Evolutionary conservation across 164 flowering plant species (phyloP).

Genomic region (Annona squamosa): DNA sequence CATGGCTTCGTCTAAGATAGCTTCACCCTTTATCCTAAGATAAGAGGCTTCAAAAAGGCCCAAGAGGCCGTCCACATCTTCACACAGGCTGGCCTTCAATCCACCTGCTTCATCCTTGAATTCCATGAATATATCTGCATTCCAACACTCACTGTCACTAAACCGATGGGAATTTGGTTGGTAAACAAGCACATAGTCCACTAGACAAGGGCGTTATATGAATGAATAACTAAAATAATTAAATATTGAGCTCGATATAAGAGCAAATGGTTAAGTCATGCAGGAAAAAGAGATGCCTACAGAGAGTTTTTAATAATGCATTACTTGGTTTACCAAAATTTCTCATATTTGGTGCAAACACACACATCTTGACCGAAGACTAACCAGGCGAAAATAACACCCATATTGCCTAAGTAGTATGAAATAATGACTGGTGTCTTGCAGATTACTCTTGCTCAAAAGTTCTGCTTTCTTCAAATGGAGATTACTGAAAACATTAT

Average conservation of each 20-base stretch:
- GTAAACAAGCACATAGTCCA: too few relatives aligned
- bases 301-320: too few relatives aligned
- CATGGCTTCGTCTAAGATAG: conserved; percentile 20
- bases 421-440: neutral
- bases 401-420: neutral
- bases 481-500: neutral
- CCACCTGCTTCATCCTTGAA: conserved; percentile 2
- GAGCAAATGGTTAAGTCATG: too few relatives aligned
- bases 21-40: conserved; percentile 17
- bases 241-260: too few relatives aligned
- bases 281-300: too few relatives aligned
- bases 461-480: neutral
- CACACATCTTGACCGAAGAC: neutral
- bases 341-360: too few relatives aligned
- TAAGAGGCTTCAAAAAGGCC: conserved; percentile 23
- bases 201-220: too few relatives aligned
- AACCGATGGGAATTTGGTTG: neutral
- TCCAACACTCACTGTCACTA: neutral
- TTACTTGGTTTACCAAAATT: too few relatives aligned
- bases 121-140: conserved; percentile 6
- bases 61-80: conserved; percentile 1
- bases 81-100: conserved; percentile 1
- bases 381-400: neutral
- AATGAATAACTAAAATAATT: too few relatives aligned
- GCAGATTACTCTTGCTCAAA: neutral